These are phyloP conservation scores for Gamsiella multidivaricata DNA, from an alignment of 192 early-diverging fungal genomes.

Conservation along the genomic window DNA sequence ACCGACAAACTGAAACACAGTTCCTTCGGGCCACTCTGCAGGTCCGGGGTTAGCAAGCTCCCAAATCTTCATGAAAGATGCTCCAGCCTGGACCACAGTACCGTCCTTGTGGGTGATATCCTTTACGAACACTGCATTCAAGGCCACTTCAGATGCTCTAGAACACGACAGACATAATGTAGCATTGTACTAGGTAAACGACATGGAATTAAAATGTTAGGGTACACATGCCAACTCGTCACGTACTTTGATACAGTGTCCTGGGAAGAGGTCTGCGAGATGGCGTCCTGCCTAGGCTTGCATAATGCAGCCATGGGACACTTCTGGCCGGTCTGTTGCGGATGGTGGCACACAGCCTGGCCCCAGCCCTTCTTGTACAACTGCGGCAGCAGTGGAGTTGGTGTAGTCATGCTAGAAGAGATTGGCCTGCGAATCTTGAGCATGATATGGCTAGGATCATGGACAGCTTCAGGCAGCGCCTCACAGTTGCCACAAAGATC, in stretches of 20 bases:
- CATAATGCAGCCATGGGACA: neutral
- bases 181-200: too few relatives aligned
- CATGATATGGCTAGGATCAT: constrained; percentile 60
- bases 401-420: constrained; percentile 17
- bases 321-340: constrained; percentile 19
- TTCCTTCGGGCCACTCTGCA: constrained; percentile 69
- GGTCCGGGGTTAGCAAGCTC: constrained; percentile 69
- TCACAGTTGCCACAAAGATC: constrained; percentile 75
- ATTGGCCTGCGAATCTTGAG: constrained; percentile 62
- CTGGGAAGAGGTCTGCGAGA: neutral
- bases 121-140: constrained; percentile 61
- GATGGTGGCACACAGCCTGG: constrained; percentile 12
- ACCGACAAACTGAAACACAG: constrained; percentile 63
- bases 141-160: constrained; percentile 3
- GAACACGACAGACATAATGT: neutral
- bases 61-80: constrained; percentile 75
- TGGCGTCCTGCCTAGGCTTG: neutral
- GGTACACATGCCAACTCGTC: too few relatives aligned
- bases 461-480: constrained; percentile 48
- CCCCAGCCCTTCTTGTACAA: constrained; percentile 53
- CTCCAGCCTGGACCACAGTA: constrained; percentile 53
- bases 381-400: constrained; percentile 48
- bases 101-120: constrained; percentile 75
- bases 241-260: neutral
- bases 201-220: neutral